Evolutionary conservation across 2,329 filamentous ascomycete species (phyloP).

Genomic region (Ceratocystis destructans): DNA sequence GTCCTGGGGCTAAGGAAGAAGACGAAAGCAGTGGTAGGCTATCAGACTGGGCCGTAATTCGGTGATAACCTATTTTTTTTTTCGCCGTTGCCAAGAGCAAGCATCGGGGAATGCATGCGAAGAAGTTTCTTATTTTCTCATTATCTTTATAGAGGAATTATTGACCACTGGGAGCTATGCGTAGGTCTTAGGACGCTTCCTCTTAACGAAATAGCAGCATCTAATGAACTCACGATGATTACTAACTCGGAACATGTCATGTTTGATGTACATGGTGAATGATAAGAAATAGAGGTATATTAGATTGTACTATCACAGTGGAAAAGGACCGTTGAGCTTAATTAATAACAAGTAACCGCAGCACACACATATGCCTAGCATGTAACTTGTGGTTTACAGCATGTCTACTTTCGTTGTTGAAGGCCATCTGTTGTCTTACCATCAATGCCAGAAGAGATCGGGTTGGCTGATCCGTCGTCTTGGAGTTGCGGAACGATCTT

Average conservation of each 20-base stretch:
- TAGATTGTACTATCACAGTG: no score
- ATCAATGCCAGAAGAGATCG: constrained; percentile 13
- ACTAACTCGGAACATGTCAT: neutral
- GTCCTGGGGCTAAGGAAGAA: constrained; percentile 57
- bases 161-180: neutral
- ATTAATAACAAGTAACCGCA: neutral
- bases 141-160: neutral
- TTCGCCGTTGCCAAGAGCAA: neutral
- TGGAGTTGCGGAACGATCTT: constrained; percentile 3
- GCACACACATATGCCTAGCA: neutral
- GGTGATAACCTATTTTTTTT: constrained; percentile 31
- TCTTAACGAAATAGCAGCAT: neutral
- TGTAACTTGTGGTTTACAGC: neutral
- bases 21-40: constrained; percentile 49
- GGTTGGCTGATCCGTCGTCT: neutral
- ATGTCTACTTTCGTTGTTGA: constrained; percentile 13
- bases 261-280: neutral
- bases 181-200: neutral
- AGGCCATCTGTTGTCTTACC: neutral
- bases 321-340: no score
- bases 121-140: neutral
- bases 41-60: constrained; percentile 72
- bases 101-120: no score
- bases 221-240: constrained; percentile 5
- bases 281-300: neutral